phyloP scores from a whole-genome alignment of 805 yeast species.

The Starmerella potacharoeniae region DNA sequence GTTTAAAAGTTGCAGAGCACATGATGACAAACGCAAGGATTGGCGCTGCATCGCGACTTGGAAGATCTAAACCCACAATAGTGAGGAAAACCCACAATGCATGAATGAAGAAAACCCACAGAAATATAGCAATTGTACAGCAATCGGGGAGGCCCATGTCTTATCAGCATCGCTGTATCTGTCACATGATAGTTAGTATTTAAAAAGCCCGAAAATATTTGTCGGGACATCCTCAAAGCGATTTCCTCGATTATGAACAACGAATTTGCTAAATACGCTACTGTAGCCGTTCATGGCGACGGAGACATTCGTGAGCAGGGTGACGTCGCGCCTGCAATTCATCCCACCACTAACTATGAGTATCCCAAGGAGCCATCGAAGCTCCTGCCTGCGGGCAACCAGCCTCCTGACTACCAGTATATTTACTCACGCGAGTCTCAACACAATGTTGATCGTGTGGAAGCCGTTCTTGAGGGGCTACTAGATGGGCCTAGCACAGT shows the following conservation, averaged over 20 bases:
- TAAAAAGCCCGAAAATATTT: background rate
- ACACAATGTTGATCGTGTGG: slow-evolving; percentile 59
- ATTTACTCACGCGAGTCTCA: slow-evolving; percentile 61
- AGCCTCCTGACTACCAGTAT: slow-evolving; percentile 18
- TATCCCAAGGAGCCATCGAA: slow-evolving; percentile 34
- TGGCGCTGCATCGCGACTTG: background rate
- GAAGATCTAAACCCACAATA: background rate
- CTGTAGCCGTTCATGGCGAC: background rate
- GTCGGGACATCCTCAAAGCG: too few relatives aligned
- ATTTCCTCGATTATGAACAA: background rate
- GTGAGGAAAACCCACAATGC: background rate
- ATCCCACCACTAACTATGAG: slow-evolving; percentile 65
- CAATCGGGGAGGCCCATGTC: background rate
- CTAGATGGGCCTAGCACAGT: slow-evolving; percentile 54
- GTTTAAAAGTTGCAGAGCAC: too few relatives aligned
- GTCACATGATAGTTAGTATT: background rate
- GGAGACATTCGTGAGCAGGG: background rate
- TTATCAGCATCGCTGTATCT: background rate
- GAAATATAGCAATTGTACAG: background rate
- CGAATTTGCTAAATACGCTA: background rate
- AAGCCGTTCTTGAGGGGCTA: slow-evolving; percentile 47
- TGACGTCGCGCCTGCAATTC: slow-evolving; percentile 59
- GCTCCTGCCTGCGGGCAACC: background rate
- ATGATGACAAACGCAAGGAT: background rate
- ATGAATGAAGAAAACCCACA: background rate